phyloP scores from a whole-genome alignment of 345 rosid species.

The rapeseed (Brassica napus) region Da-Ae NC_063449.1:23554001-23554500 shows the following conservation, averaged over 20 bases:
- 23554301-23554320: background rate
- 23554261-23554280: conserved; percentile 4
- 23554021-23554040: conserved; percentile 51
- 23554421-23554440: conserved; percentile 38
- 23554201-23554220: conserved; percentile 52
- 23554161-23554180: conserved; percentile 42
- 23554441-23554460: background rate
- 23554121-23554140: background rate
- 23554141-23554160: conserved; percentile 38
- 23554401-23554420: conserved; percentile 41
- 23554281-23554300: background rate
- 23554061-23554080: conserved; percentile 15
- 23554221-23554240: conserved; percentile 54
- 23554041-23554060: conserved; percentile 44
- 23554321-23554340: conserved; percentile 11
- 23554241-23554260: conserved; percentile 48
- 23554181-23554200: conserved; percentile 53
- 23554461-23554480: background rate
- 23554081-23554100: background rate
- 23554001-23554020: conserved; percentile 45
- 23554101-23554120: conserved; percentile 34
- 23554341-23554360: conserved; percentile 45
- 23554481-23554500: conserved; percentile 22
- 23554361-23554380: conserved; percentile 29
- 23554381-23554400: conserved; percentile 45